Base-by-base conservation (phyloP, 139 green algal genomes). In the Haematococcus lacustris region DNA sequence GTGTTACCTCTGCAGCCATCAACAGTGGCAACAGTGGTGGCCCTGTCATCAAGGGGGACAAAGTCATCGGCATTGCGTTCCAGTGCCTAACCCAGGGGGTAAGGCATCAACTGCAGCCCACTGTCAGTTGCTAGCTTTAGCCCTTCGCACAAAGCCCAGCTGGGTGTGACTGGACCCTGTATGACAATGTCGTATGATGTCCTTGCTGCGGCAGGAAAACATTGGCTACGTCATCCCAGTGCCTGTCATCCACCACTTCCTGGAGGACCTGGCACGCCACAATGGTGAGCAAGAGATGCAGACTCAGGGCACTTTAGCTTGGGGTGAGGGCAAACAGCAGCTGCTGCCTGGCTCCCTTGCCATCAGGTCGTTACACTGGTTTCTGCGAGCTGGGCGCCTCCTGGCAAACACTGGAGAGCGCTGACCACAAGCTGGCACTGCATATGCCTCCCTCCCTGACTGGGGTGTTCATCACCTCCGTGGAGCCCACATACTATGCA, bases 221-320 rank as follows among this genome's bases (percentile, higher is more conserved):
- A 81, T 89, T 60, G 85, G 91, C 32, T 98, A 97, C 73, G 78
- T 98, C 63, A 96, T 98, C 59, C 93, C 93, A 33, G 86, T 85
- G 51, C 88, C 89, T 25, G 93, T 98, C 2, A 91, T 98, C 35
- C 68, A 83, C 33, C 94, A 98, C 81, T 98, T 98, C 78, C 85
- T 98, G 38, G 47, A 75, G 2, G 94, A 98, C 81, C 92, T 89
- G 74, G 71, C 82, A 38, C 68, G 75, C 17, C 80, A 93, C 73
- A 79, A 75, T 47, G 76, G 73, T n/a, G n/a, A n/a, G n/a, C n/a
- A n/a, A n/a, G n/a, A n/a, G n/a, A n/a, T n/a, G n/a, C n/a, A n/a
- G n/a, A n/a, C n/a, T n/a, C n/a, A n/a, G n/a, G n/a, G n/a, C n/a
- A n/a, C n/a, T n/a, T n/a, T n/a, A n/a, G n/a, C n/a, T n/a, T n/a